Conservation (phyloP, 768 basidiomycete species). For the Paxillus ammoniavirescens region DNA sequence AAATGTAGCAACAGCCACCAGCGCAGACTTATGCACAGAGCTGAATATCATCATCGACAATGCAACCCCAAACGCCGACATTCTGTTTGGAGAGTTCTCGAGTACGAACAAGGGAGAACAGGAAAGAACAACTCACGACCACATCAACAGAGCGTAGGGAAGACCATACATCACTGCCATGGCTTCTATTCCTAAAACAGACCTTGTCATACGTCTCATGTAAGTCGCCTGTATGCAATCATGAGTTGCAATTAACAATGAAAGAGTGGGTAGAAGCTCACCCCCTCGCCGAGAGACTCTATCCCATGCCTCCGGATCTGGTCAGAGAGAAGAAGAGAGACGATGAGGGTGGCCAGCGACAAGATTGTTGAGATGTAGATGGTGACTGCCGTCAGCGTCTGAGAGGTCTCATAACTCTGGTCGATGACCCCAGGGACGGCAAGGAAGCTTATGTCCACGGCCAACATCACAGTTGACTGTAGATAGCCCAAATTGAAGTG, state of each 20-base stretch:
- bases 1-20: too few species aligned
- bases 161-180: constrained; percentile 31
- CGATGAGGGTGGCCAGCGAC: constrained; percentile 33
- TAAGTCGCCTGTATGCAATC: constrained; percentile 20
- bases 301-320: constrained; percentile 10
- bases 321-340: constrained; percentile 31
- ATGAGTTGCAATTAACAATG: background rate
- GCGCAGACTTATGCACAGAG: constrained; percentile 5
- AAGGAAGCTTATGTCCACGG: constrained; percentile 28
- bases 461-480: constrained; percentile 50
- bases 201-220: constrained; percentile 3
- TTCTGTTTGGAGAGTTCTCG: constrained; percentile 9
- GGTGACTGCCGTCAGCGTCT: constrained; percentile 24
- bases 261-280: background rate
- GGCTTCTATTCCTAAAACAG: constrained; percentile 20
- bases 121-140: constrained; percentile 18
- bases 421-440: background rate
- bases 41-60: constrained; percentile 25
- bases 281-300: background rate
- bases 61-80: constrained; percentile 23
- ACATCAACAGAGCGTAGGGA: constrained; percentile 31
- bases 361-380: constrained; percentile 38
- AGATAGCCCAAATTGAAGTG: background rate
- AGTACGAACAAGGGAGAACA: background rate
- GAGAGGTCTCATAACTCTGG: background rate